phyloP scores from a whole-genome alignment of 1,139 yeast genomes.

The Scheffersomyces titani region DNA sequence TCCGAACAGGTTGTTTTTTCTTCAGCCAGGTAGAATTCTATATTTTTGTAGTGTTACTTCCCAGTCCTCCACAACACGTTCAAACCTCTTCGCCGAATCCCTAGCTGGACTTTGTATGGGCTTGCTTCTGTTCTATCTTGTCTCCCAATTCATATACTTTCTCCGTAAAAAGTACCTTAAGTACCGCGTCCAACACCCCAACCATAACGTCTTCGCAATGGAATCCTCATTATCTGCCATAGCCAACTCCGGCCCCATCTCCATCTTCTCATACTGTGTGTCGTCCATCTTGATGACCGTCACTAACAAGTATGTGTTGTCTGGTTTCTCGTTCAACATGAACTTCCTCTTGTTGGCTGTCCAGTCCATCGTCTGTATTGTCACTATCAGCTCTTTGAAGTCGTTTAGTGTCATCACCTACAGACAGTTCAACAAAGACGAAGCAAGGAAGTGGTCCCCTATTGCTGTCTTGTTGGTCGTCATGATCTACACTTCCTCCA shows the following conservation, averaged over 20 bases:
- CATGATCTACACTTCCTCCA: constrained; percentile 96
- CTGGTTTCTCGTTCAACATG: constrained; percentile 81
- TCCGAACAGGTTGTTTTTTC: neutral
- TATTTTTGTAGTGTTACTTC: neutral
- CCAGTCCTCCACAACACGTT: neutral
- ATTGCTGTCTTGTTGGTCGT: constrained; percentile 84
- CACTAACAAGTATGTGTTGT: constrained; percentile 91
- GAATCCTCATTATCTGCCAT: constrained; percentile 38
- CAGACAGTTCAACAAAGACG: constrained; percentile 81
- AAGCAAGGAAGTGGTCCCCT: constrained; percentile 95
- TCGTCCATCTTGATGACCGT: constrained; percentile 98
- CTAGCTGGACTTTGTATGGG: constrained; percentile 34
- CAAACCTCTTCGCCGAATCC: neutral
- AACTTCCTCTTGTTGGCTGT: constrained; percentile 84
- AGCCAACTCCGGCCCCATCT: constrained; percentile 82
- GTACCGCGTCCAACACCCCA: constrained; percentile 2
- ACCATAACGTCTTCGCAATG: constrained; percentile 19
- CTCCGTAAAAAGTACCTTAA: constrained; percentile 22
- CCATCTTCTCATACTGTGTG: constrained; percentile 83
- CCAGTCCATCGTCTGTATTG: constrained; percentile 80
- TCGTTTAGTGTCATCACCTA: constrained; percentile 75
- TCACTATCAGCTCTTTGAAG: constrained; percentile 71
- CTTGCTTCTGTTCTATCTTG: constrained; percentile 39
- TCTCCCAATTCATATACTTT: constrained; percentile 38
- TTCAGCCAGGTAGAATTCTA: neutral